Evolutionary conservation across 805 yeast genomes (phyloP), one percentile per base, ranked within the genome.

Genomic region (Kluyveromyces siamensis): DNA sequence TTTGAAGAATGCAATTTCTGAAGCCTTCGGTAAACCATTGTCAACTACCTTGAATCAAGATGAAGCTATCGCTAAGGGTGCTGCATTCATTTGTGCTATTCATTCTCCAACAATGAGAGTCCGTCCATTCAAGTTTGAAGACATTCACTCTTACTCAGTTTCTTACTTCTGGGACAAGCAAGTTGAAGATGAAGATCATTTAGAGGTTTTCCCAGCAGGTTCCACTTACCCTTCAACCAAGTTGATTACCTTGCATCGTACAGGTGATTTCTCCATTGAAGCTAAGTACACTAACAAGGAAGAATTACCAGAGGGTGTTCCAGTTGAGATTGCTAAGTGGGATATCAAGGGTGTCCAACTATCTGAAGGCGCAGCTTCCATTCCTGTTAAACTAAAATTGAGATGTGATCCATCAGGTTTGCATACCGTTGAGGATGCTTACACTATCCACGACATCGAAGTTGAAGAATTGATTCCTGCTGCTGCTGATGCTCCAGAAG

Each of bases 41-140:
- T 87, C 96, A 39, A 85, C 86, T 76, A 95, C 98, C 60, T 81
- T 95, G 73, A 93, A 93, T 80, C 97, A 90, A 75, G 99, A 93
- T 68, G 99, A 93, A 79, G 96, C 99, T 55, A 85, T 91, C 68
- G 98, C 99, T 49, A 87, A 91, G 72, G 99, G 99, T 76, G 95
- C 96, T 62, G 96, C 99, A 44, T 93, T 93, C 73, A 86, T 93
- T 65, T 93, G 99, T 72, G 99, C 99, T 59, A 87, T 89, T 75
- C 98, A 90, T 78, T 91, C 98, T 36, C 99, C 99, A 72, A 90
- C 97, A 56, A 81, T 93, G 63, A 87, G 99, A 75, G 99, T 93
- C 47, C 86, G 98, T 74, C 96, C 96, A 58, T 93, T 93, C 84
- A 91, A 91, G 74, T 93, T 90, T 68, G 96, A 91, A 75, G 99